Conservation (phyloP, 768 basidiomycete genomes). For the Termitomyces titanicus region DNA sequence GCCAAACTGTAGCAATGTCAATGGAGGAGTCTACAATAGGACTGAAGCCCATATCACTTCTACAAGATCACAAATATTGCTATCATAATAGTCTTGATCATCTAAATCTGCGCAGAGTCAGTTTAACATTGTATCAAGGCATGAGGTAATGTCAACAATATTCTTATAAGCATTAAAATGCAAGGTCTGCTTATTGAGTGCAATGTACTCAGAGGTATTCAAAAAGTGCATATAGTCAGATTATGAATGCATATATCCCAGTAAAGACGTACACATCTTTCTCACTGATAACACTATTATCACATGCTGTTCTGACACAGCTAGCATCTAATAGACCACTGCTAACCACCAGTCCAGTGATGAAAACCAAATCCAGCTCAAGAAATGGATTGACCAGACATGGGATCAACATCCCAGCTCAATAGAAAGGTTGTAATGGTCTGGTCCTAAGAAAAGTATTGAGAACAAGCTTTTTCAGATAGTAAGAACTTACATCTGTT, state of each 20-base stretch:
- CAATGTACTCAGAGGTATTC: neutral
- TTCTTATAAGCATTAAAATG: neutral
- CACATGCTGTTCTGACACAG: too few species aligned
- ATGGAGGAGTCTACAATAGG: too few species aligned
- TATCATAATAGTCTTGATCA: neutral
- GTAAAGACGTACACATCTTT: neutral
- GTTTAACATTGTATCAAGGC: too few species aligned
- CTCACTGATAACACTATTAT: too few species aligned
- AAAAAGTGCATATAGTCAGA: neutral
- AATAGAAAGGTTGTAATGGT: neutral
- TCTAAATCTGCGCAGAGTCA: neutral
- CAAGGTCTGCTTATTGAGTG: neutral
- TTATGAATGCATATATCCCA: too few species aligned
- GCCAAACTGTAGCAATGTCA: neutral
- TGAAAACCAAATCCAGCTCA: neutral
- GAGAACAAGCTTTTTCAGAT: too few species aligned
- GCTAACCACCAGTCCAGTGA: neutral
- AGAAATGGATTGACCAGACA: neutral
- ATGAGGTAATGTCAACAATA: too few species aligned
- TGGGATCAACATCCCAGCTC: neutral
- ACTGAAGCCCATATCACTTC: neutral
- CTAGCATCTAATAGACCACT: neutral
- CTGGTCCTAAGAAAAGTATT: neutral
- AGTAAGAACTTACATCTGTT: too few species aligned
- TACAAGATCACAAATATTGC: neutral